Evolutionary conservation across 2,329 filamentous ascomycete species (phyloP), one percentile per base, ranked within the genome.

Genomic region (Rhynchosporium graminicola): DNA sequence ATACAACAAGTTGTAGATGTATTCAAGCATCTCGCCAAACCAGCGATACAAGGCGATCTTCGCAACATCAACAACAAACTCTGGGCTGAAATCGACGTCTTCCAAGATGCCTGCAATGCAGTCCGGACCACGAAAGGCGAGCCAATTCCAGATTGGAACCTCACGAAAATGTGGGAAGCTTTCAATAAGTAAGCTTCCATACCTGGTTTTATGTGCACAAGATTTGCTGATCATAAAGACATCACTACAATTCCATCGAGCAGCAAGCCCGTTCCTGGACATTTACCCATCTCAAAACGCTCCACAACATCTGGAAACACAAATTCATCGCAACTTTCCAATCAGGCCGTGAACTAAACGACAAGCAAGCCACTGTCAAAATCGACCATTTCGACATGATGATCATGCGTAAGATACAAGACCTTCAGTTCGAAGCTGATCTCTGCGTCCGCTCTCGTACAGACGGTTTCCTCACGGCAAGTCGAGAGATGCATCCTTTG

Each of bases 321-420:
- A 63, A 59, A 5, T 61, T 67, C 38, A 10, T 67, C 4, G 56
- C 45, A 7, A 54, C 40, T 2, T 56, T 69, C 26, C 29, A 46
- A 42, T 63, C 58, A 0, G 65, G 67, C 3, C 61, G 61, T 3
- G 10, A 45, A 28, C 56, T 70, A 4, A 67, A 64, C 40, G 56
- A 9, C 9, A 67, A 63, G 1, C 66, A 69, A 45, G 50, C 28
- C n/a, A 68, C 67, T 3, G 58, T 70, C 13, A 45, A 51, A 3
- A 65, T 70, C 15, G 66, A 70, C 36, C 65, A 69, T 38, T 61
- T 50, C 26, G 66, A 65, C 28, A 61, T 70, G 50, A 64, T 69
- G 42, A 57, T 69, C 20, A 58, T 69, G 15, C 67, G 66, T 50
- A 66, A 67, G 36, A 63, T 70, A 26, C 60, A 65, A 47, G 67